Base-by-base conservation (phyloP, 331 rosid species). In the Pyrus hybrid region DNA sequence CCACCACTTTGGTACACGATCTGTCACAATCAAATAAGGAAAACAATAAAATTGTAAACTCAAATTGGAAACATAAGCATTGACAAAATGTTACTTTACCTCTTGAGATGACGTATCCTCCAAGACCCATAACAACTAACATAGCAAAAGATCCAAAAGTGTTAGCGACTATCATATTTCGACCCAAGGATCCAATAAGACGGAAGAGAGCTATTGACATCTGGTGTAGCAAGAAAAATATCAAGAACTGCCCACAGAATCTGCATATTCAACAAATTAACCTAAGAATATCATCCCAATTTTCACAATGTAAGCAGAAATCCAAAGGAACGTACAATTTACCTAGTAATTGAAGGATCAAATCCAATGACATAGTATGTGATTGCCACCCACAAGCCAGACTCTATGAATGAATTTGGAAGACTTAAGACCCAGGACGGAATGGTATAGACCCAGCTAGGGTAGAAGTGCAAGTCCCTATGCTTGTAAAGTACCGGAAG, bases 71-170 rank as follows among this genome's bases (percentile, higher is more conserved):
- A 80, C 76, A 74, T 4, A 64, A 75, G 81, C 69, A 69, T 68
- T 72, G 77, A 25, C 28, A 62, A 68, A 51, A 68, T 83, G 57
- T 20, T 23, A 29, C 63, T 67, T 73, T 62, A 95, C 99, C 99
- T 90, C 84, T 86, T 35, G 99, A 95, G 79, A 95, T 86, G 71
- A 95, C 88, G 80, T 84, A 95, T 76, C 99, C 97, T 26, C 99
- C 99, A 70, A 95, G 97, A 76, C 93, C 90, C 99, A 95, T 95
- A 68, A 95, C 99, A 81, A 95, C 92, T 88, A 95, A 84, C 99
- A 95, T 90, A 56, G 99, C 93, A 82, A 95, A 95, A 74, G 99
- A 95, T 82, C 99, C 99, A 83, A 95, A 95, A 62, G 99, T 95
- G 79, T 95, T 92, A 77, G 99, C 78, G 54, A 95, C 98, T 54